Evolutionary conservation across 2,329 filamentous ascomycete species (phyloP), one percentile per base, ranked within the genome.

Genomic region (Polychaeton citri): DNA sequence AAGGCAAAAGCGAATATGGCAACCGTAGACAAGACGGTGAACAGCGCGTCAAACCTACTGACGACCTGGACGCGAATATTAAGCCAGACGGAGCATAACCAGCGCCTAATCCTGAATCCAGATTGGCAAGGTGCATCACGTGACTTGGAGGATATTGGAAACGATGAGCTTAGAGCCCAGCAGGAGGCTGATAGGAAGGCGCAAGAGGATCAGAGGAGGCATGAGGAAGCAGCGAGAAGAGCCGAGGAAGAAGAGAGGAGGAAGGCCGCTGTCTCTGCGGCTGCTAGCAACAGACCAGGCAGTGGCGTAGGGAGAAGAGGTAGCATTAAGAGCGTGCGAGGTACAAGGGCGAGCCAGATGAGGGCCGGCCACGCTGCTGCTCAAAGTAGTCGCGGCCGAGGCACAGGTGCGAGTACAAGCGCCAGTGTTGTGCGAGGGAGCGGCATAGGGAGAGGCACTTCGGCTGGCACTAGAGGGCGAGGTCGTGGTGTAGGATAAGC

Each of bases 51-150:
- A 10, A 82, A 81, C 1, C 72, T 98, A 10, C 76, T 98, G 20
- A 86, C 92, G 50, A 93, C 87, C 12, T 98, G 88, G 88, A 93
- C 86, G 6, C 79, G 86, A 35, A 95, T 98, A 46, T 73, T 98
- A 9, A 90, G 85, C 5, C 90, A 98, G 60, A 95, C 90, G 4
- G 90, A 98, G 61, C 90, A 98, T 61, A 96, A 93, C 55, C 87
- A 96, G 58, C 78, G 90, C 17, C 67, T 98, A 34, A 79, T 98
- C 31, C 69, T 96, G 32, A 81, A 94, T 52, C 82, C 85, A 2
- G 69, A 76, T 39, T 98, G 88, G 86, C 80, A 88, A 53, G 90
- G 90, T 38, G 82, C 87, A 19, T 82, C 76, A 4, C 77, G 87
- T 52, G 90, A 98, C 60, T 61, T 94, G 26, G 69, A 75, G n/a